Base-by-base conservation (phyloP, 1,139 yeast genomes). In the Debaryomyces psychrophilus region DNA sequence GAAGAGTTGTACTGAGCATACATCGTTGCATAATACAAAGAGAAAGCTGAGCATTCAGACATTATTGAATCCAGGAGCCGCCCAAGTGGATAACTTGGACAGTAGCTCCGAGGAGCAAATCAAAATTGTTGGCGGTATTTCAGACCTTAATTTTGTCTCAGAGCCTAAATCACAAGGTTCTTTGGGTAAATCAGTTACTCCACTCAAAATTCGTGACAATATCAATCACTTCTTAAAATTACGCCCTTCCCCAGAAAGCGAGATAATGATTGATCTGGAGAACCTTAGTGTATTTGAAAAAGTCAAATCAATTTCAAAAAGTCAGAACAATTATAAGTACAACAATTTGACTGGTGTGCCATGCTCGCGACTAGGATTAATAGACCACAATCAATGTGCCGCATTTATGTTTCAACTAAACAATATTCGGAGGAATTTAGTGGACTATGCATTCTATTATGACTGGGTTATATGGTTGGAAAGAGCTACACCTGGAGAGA, bases 121-220 rank as follows among this genome's bases (percentile, higher is more conserved):
- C 34, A 38, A 12, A 17, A 18, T 28, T 14, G 12, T 11, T 8
- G 15, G 9, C 12, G 27, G 20, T 7, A 9, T 18, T 1, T 26
- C 41, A 28, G 34, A 38, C 17, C 5, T 17, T n/a, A 8, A 12
- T 15, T 8, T n/a, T 12, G 18, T 12, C 12, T 11, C 25, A n/a
- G n/a, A 26, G 18, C 33, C 34, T 7, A 38, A 38, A 20, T 38
- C 41, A 2, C 41, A 28, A 22, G 41, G 43, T 3, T 35, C 44
- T 5, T 42, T 49, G 25, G 49, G 53, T 8, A 41, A 38, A 11
- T 58, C 63, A 12, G 45, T 48, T n/a, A 51, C 60, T 2, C 62
- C 61, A 1, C 53, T 59, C 25, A 58, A 45, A 44, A 52, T 61
- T 12, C 54, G 65, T 46, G 64, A 59, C n/a, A 60, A 50, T 38